Conservation (phyloP, 768 basidiomycete genomes). For the Pholiota microspora region DNA sequence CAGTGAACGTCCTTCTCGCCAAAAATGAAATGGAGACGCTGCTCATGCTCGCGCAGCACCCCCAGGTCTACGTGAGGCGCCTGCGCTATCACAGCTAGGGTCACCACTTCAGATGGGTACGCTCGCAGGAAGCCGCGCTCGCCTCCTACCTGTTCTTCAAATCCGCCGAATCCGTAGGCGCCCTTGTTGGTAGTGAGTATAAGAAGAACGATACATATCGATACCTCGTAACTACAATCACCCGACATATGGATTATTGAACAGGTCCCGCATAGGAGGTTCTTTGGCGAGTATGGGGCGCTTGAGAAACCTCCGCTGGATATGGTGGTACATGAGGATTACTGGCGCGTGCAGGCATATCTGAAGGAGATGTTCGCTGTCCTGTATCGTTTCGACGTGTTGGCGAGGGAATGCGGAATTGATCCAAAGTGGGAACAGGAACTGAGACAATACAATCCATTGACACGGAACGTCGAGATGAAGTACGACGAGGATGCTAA, state of each 20-base stretch:
- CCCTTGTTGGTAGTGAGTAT: conserved; percentile 27
- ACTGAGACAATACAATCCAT: conserved; percentile 4
- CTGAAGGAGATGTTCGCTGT: conserved; percentile 33
- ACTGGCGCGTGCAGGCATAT: conserved; percentile 27
- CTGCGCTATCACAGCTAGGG: conserved; percentile 27
- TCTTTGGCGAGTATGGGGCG: conserved; percentile 18
- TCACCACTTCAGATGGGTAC: conserved; percentile 31
- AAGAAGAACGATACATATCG: conserved; percentile 19
- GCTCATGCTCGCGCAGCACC: conserved; percentile 36
- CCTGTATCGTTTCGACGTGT: conserved; percentile 36
- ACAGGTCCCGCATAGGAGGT: conserved; percentile 27
- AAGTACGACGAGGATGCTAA: too few relatives aligned
- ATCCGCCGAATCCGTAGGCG: conserved; percentile 25
- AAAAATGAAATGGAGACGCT: conserved; percentile 31
- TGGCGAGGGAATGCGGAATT: conserved; percentile 33
- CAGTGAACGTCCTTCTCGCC: conserved; percentile 32
- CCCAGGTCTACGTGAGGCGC: conserved; percentile 24
- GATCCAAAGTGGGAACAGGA: conserved; percentile 29
- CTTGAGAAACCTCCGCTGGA: background rate
- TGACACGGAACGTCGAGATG: too few relatives aligned
- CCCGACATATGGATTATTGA: conserved; percentile 25
- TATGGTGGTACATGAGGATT: conserved; percentile 18
- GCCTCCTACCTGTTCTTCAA: conserved; percentile 36
- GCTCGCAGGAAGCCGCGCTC: conserved; percentile 28
- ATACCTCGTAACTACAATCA: conserved; percentile 15